Evolutionary conservation across 23 red algal species (phyloP), one percentile per base, ranked within the genome.

Genomic region (Agarophyton chilense): DNA sequence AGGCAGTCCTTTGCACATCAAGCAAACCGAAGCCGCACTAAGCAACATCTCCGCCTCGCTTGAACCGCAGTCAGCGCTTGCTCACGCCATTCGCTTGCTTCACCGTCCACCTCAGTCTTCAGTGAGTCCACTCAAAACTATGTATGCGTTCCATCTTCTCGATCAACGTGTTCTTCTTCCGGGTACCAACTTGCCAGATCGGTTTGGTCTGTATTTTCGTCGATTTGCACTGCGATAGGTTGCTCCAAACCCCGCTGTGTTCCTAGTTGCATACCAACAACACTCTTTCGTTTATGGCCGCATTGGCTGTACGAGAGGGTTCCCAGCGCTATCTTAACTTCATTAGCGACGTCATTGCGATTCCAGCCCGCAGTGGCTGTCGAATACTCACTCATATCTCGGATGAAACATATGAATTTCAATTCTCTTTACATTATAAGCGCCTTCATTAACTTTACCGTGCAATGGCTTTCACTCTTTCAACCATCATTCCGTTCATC

Each of bases 401-500:
- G 7, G 83, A 88, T 51, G 83, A 88, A 26, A 54, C 77, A 1
- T 74, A 88, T 76, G 33, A 32, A 31, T 88, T 70, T 55, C 52
- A 44, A 4, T 46, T 29, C 32, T 35, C 46, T 7, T 77, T 88
- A 40, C 56, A 88, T 43, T 21, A 18, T 36, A 52, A n/a, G n/a
- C n/a, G n/a, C n/a, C n/a, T n/a, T n/a, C n/a, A n/a, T n/a, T n/a
- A n/a, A n/a, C n/a, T n/a, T 54, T 34, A 38, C 21, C 83, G 77
- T 55, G 83, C 83, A 1, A 75, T 88, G 67, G 83, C 83, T 58
- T 50, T 88, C 21, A 77, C 83, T 41, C 32, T 88, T n/a, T 57
- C 83, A 12, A 54, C 64, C 3, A 88, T 53, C 10, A 29, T 88
- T 1, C 46, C 47, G 14, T 88, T 75, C 67, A 66, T 88, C 67